Percentiles rank a stretch among this genome's conserved stretches.
These are phyloP conservation scores for Aschersonia sp. DNA, from an alignment of 2,329 filamentous ascomycete genomes.

Conservation along the genomic window DNA sequence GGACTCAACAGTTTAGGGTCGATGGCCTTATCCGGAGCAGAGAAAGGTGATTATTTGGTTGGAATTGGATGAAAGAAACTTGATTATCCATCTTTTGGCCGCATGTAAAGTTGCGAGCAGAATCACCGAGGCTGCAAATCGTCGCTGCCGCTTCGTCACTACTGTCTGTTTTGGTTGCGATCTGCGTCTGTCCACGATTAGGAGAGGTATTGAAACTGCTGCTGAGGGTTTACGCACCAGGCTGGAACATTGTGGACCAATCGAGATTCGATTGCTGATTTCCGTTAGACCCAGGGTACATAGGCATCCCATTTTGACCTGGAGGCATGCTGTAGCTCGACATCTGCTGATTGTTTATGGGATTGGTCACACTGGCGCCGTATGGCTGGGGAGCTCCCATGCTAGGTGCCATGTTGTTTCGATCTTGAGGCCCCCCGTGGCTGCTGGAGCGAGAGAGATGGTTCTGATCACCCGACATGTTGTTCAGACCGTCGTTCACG, in stretches of 20 bases:
- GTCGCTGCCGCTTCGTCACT: conserved; percentile 35
- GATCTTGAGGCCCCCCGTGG: conserved; percentile 40
- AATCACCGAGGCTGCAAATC: conserved; percentile 29
- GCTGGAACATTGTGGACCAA: conserved; percentile 68
- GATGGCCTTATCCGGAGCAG: conserved; percentile 27
- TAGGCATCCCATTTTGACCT: conserved; percentile 48
- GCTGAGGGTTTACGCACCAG: conserved; percentile 52
- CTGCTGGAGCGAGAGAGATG: conserved; percentile 48
- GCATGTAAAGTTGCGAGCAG: conserved; percentile 35
- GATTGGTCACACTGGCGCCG: conserved; percentile 39
- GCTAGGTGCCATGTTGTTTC: conserved; percentile 38
- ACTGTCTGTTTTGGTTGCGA: conserved; percentile 54
- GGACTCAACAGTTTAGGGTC: conserved; percentile 42
- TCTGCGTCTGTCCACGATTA: conserved; percentile 56
- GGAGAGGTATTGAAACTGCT: conserved; percentile 37
- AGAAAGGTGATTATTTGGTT: conserved; percentile 42
- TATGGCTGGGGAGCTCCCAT: conserved; percentile 41
- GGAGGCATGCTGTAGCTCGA: conserved; percentile 50
- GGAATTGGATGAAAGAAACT: conserved; percentile 37
- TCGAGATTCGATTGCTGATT: conserved; percentile 52
- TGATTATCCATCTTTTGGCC: conserved; percentile 29
- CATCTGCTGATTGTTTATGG: conserved; percentile 53
- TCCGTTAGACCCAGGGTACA: conserved; percentile 45
- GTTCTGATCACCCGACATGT: conserved; percentile 44
- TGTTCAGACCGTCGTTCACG: conserved; percentile 43